Evolutionary conservation across 108 stramenopile genomes (phyloP).

Genomic region (Halocafeteria seosinensis): DNA sequence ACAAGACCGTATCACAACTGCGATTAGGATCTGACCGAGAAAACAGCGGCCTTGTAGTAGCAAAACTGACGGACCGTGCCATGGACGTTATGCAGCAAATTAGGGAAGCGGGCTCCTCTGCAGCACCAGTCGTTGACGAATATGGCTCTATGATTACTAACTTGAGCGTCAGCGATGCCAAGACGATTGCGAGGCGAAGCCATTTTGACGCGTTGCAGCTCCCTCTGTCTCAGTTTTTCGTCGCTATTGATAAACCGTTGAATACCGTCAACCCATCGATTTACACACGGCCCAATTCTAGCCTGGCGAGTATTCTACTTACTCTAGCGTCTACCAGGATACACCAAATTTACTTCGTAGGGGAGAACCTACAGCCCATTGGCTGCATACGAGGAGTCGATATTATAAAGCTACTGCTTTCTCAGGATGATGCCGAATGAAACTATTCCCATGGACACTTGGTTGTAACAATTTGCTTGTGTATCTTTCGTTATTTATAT

Average conservation of each 20-base stretch:
- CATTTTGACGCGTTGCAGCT: not conserved
- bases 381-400: not conserved
- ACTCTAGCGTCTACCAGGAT: not conserved
- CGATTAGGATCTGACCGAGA: not conserved
- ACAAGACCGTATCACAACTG: not conserved
- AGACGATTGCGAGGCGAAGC: not conserved
- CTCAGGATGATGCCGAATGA: too few species aligned
- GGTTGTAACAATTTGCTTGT: too few species aligned
- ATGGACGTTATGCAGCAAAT: not conserved
- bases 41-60: not conserved
- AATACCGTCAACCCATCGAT: not conserved
- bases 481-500: too few species aligned
- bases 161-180: not conserved
- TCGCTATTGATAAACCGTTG: not conserved
- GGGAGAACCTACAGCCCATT: not conserved
- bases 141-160: not conserved
- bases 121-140: not conserved
- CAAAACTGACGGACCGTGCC: not conserved
- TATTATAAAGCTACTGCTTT: not conserved
- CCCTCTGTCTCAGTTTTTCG: not conserved
- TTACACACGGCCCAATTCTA: not conserved
- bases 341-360: conserved; percentile 1
- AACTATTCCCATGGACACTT: too few species aligned
- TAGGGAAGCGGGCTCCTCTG: not conserved
- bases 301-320: not conserved